Percentiles rank a stretch among this genome's conserved stretches.
phyloP scores from a whole-genome alignment of 805 yeast genomes.

The Cyberlindnera veronae region DNA sequence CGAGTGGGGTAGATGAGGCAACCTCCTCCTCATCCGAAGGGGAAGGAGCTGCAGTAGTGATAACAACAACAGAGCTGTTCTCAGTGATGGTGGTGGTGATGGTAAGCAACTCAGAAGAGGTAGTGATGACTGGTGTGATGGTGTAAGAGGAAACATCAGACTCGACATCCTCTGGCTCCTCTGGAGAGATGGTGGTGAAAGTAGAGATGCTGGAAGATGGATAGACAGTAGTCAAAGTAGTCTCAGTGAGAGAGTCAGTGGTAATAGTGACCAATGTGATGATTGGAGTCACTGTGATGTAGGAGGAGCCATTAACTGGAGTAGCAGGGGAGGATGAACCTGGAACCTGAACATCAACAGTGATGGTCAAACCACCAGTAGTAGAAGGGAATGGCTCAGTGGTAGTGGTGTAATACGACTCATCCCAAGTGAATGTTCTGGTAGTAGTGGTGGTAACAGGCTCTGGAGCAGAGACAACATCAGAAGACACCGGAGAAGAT shows the following conservation, averaged over 20 bases:
- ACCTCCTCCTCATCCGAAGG: too few species aligned
- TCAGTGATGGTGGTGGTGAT: not conserved
- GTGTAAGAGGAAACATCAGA: not conserved
- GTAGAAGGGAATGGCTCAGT: not conserved
- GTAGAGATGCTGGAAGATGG: not conserved
- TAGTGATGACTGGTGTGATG: not conserved
- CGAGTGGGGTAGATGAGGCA: not conserved
- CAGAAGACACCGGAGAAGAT: not conserved
- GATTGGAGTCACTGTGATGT: not conserved
- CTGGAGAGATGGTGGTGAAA: slow-evolving; percentile 12
- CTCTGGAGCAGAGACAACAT: not conserved
- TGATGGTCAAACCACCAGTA: slow-evolving; percentile 11
- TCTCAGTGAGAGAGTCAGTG: not conserved
- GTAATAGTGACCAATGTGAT: not conserved
- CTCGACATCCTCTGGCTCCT: slow-evolving; percentile 5
- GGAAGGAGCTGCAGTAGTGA: too few species aligned
- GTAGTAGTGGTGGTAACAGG: not conserved
- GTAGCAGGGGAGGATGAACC: not conserved
- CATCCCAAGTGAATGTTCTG: slow-evolving; percentile 1
- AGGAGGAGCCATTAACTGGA: not conserved
- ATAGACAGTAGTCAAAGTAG: not conserved
- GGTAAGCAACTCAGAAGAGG: not conserved
- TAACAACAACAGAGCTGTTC: not conserved
- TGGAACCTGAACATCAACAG: slow-evolving; percentile 14
- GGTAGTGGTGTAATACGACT: not conserved